phyloP scores from a whole-genome alignment of 345 rosid genomes.

The Salix brachista region DNA sequence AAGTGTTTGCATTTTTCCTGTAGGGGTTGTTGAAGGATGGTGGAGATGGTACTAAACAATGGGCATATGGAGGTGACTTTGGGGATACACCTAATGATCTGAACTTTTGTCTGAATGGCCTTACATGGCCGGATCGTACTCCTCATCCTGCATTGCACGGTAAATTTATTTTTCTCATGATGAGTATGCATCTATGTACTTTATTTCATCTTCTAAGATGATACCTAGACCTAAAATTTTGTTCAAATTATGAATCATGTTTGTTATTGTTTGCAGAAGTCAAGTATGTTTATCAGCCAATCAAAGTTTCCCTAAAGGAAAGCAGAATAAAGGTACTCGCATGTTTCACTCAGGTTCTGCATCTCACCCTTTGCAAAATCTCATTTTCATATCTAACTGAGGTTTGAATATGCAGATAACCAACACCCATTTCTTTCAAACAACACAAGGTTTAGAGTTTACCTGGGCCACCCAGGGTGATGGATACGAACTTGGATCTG shows the following conservation, averaged over 20 bases:
- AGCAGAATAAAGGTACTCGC: slow-evolving; percentile 50
- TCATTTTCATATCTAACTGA: slow-evolving; percentile 13
- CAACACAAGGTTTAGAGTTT: slow-evolving; percentile 69
- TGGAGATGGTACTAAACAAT: slow-evolving; percentile 59
- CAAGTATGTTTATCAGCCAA: slow-evolving; percentile 76
- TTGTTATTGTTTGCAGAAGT: slow-evolving; percentile 58
- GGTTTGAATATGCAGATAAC: slow-evolving; percentile 54
- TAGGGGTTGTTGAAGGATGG: slow-evolving; percentile 73
- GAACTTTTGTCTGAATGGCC: slow-evolving; percentile 90
- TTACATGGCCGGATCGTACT: slow-evolving; percentile 92
- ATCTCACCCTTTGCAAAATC: neutral
- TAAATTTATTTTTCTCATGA: slow-evolving; percentile 26
- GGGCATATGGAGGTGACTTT: slow-evolving; percentile 99
- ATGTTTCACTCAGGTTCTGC: slow-evolving; percentile 9
- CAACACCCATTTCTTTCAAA: slow-evolving; percentile 59
- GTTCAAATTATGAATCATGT: slow-evolving; percentile 21
- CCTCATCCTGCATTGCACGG: slow-evolving; percentile 93
- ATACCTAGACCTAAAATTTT: neutral
- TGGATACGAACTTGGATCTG: slow-evolving; percentile 68
- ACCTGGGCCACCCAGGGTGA: slow-evolving; percentile 70
- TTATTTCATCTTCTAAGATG: neutral
- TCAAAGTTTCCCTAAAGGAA: slow-evolving; percentile 58
- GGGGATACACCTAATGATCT: slow-evolving; percentile 92
- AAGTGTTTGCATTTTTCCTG: slow-evolving; percentile 18
- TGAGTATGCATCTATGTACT: neutral